phyloP scores from a whole-genome alignment of 768 basidiomycete genomes.

The Leccinellum albellum region DNA sequence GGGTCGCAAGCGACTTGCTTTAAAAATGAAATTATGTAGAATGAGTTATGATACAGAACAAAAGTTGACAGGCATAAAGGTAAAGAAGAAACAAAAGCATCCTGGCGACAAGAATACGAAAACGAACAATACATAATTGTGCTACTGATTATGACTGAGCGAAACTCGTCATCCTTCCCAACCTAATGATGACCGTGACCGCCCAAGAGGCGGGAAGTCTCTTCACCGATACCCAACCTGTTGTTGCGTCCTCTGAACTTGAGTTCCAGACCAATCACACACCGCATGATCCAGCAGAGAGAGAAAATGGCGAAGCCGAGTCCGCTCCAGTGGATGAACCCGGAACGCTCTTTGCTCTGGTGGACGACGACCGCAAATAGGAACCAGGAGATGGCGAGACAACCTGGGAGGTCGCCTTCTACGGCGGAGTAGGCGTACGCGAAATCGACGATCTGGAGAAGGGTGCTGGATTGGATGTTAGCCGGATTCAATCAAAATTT shows the following conservation, averaged over 20 bases:
- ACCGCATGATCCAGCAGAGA: conserved; percentile 61
- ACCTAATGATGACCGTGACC: conserved; percentile 16
- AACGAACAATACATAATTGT: not conserved
- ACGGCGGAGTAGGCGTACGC: conserved; percentile 63
- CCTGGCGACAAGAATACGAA: not conserved
- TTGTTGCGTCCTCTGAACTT: conserved; percentile 33
- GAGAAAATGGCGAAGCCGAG: conserved; percentile 60
- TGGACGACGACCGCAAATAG: conserved; percentile 63
- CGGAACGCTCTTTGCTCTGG: conserved; percentile 38
- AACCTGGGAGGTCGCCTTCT: conserved; percentile 66
- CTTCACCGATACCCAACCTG: conserved; percentile 30
- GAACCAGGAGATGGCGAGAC: conserved; percentile 63
- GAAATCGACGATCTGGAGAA: conserved; percentile 55
- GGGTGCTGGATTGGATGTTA: conserved; percentile 34
- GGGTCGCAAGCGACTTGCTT: conserved; percentile 6
- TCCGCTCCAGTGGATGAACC: conserved; percentile 66
- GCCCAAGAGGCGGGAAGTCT: conserved; percentile 32
- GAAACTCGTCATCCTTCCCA: not conserved
- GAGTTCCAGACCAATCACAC: conserved; percentile 38
- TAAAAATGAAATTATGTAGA: conserved; percentile 14
- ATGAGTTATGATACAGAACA: conserved; percentile 10
- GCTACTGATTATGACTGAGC: not conserved
- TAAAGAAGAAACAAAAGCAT: not conserved
- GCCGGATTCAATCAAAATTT: not conserved
- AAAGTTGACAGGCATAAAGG: conserved; percentile 4